Conservation (phyloP, 2,329 filamentous ascomycete species). For the Orbilia oligospora region DNA sequence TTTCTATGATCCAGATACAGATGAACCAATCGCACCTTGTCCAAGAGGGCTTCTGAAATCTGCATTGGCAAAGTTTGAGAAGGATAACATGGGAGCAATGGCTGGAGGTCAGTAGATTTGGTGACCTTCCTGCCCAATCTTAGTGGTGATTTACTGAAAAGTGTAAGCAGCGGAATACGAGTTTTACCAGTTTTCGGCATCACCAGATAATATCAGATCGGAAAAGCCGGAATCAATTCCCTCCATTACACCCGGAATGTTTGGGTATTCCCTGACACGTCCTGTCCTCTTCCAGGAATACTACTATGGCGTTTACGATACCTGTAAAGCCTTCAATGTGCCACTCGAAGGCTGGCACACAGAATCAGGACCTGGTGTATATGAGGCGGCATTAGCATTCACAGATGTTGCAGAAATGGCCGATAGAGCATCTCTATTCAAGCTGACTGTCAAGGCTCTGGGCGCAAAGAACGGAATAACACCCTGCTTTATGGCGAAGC, state of each 20-base stretch:
- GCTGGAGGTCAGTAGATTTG: conserved; percentile 79
- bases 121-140: not conserved
- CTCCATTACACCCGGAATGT: conserved; percentile 94
- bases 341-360: conserved; percentile 96
- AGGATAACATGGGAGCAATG: conserved; percentile 83
- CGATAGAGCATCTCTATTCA: conserved; percentile 92
- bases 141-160: not conserved
- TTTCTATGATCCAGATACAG: conserved; percentile 85
- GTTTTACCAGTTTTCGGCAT: conserved; percentile 87
- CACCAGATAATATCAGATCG: conserved; percentile 75
- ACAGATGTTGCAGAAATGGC: conserved; percentile 90
- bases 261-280: conserved; percentile 89
- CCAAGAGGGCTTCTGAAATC: conserved; percentile 81
- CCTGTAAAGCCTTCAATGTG: conserved; percentile 80
- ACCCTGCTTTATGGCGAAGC: conserved; percentile 99
- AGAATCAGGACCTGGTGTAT: conserved; percentile 92
- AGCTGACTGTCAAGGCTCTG: conserved; percentile 91
- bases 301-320: conserved; percentile 88
- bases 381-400: conserved; percentile 92
- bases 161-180: conserved; percentile 83
- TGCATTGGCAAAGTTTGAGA: conserved; percentile 77
- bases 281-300: conserved; percentile 92
- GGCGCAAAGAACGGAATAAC: conserved; percentile 90
- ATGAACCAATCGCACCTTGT: conserved; percentile 80
- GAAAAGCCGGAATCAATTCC: conserved; percentile 77